These are phyloP conservation scores for Stephanodiscus triporus DNA, from an alignment of 108 stramenopile species.

Conservation along the genomic window DNA sequence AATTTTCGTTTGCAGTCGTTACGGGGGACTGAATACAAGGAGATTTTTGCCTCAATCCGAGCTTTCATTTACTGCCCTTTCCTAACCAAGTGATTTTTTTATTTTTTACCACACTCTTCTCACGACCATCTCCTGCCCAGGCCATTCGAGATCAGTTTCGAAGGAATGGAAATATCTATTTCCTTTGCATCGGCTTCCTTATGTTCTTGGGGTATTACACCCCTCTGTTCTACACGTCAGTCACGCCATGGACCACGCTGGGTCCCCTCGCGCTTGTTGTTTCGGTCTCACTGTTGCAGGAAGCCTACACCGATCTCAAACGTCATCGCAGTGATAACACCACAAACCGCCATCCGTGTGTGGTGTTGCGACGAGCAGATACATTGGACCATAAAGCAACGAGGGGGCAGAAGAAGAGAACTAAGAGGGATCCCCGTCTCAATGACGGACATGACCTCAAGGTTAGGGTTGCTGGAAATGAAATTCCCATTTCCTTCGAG, in stretches of 20 bases:
- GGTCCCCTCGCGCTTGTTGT: constrained; percentile 91
- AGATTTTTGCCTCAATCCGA: background rate
- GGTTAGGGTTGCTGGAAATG: constrained; percentile 43
- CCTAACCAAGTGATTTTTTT: constrained; percentile 1
- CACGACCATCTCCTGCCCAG: constrained; percentile 35
- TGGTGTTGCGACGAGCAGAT: constrained; percentile 60
- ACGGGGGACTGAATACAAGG: background rate
- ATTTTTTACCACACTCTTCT: constrained; percentile 5
- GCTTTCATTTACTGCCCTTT: background rate
- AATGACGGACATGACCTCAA: constrained; percentile 60
- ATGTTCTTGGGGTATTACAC: constrained; percentile 94
- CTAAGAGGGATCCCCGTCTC: constrained; percentile 37
- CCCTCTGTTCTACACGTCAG: constrained; percentile 76
- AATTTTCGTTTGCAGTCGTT: constrained; percentile 12
- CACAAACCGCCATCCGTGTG: constrained; percentile 78
- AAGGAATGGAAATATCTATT: constrained; percentile 95
- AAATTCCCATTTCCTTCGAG: constrained; percentile 67
- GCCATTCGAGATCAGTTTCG: constrained; percentile 84
- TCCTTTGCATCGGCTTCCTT: constrained; percentile 90
- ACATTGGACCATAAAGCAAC: constrained; percentile 40
- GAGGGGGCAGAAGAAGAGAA: constrained; percentile 42
- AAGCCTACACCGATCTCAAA: constrained; percentile 89
- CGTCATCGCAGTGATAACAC: constrained; percentile 84
- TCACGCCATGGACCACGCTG: constrained; percentile 92
- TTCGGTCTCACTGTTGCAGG: constrained; percentile 85